A percentile compares a stretch with the other conserved stretches of the same genome.
phyloP scores from a whole-genome alignment of 2,329 filamentous ascomycete genomes.

The Trematosphaeria pertusa region DNA sequence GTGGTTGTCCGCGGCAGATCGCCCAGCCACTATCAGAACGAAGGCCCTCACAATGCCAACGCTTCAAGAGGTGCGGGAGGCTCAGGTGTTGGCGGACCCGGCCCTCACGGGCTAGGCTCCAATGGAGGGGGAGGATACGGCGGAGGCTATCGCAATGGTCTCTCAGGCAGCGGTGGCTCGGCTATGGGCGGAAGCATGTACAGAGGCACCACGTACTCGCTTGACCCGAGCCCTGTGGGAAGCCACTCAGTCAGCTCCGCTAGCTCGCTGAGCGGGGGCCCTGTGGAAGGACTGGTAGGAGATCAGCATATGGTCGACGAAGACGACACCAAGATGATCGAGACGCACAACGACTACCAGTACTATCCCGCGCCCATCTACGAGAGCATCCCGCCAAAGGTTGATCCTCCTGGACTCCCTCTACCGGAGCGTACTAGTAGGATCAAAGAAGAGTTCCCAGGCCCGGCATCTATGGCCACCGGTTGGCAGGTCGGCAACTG shows the following conservation, averaged over 20 bases:
- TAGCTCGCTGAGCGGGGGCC: conserved; percentile 49
- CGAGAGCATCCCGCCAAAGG: conserved; percentile 46
- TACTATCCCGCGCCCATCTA: conserved; percentile 56
- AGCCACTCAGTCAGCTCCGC: conserved; percentile 56
- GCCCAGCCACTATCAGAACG: conserved; percentile 54
- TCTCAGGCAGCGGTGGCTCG: conserved; percentile 38
- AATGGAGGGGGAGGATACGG: conserved; percentile 61
- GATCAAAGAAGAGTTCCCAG: conserved; percentile 53
- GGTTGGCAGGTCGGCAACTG: conserved; percentile 50
- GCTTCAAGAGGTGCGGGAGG: conserved; percentile 43
- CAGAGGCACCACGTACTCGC: conserved; percentile 43
- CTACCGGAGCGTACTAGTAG: conserved; percentile 44
- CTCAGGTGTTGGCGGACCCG: conserved; percentile 36
- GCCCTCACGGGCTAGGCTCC: conserved; percentile 69
- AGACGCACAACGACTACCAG: conserved; percentile 53
- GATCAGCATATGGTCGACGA: conserved; percentile 51
- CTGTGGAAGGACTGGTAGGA: conserved; percentile 50
- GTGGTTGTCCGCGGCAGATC: conserved; percentile 52
- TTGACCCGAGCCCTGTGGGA: conserved; percentile 48
- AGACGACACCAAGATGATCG: conserved; percentile 49
- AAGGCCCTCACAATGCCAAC: conserved; percentile 51
- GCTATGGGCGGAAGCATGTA: conserved; percentile 43
- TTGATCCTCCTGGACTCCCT: conserved; percentile 38
- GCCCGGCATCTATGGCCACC: conserved; percentile 34
- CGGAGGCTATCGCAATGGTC: conserved; percentile 37